phyloP scores from a whole-genome alignment of 2,329 filamentous ascomycete species.

The Eurotiales sp. region DNA sequence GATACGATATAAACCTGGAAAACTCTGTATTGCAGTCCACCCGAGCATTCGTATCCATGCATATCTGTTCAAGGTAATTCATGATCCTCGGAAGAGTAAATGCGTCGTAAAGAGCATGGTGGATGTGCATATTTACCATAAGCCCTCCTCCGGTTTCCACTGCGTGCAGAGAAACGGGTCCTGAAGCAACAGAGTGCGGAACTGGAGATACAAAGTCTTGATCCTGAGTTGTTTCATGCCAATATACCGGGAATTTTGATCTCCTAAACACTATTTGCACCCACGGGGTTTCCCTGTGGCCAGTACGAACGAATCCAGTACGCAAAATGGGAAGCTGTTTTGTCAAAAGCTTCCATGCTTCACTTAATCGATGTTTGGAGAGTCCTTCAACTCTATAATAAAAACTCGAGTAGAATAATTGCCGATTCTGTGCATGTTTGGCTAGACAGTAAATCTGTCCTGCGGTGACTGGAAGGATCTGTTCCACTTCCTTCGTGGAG shows the following conservation, averaged over 20 bases:
- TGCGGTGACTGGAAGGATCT: constrained; percentile 64
- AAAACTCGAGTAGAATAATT: constrained; percentile 72
- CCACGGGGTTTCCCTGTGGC: constrained; percentile 48
- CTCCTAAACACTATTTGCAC: constrained; percentile 59
- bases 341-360: constrained; percentile 61
- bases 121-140: constrained; percentile 57
- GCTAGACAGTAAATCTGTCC: constrained; percentile 80
- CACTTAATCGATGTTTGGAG: constrained; percentile 43
- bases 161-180: constrained; percentile 34
- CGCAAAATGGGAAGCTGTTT: constrained; percentile 61
- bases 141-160: constrained; percentile 29
- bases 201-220: constrained; percentile 16
- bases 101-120: constrained; percentile 86
- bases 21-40: constrained; percentile 29
- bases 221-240: constrained; percentile 18
- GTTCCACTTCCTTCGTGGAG: constrained; percentile 49
- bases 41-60: constrained; percentile 23
- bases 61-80: constrained; percentile 47
- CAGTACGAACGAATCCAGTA: constrained; percentile 60
- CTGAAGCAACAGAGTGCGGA: constrained; percentile 17
- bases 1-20: constrained; percentile 39
- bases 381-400: constrained; percentile 47
- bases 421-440: constrained; percentile 60
- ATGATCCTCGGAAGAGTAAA: constrained; percentile 68
- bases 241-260: constrained; percentile 30